Evolutionary conservation across 2,329 filamentous ascomycete species (phyloP).

Genomic region (Penicillium sp.): DNA sequence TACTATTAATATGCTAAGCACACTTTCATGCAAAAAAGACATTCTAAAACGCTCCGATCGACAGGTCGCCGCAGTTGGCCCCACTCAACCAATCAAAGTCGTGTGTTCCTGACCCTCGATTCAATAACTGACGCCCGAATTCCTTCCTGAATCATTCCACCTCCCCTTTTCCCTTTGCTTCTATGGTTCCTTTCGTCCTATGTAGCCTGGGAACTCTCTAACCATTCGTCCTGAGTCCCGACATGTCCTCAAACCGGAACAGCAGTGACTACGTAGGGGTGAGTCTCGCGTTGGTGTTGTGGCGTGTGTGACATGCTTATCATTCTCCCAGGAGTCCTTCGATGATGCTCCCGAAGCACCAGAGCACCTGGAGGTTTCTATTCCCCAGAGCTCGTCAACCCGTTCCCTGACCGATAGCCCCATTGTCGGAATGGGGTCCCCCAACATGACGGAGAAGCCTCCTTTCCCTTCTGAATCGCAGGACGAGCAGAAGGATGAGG

Average conservation of each 20-base stretch:
- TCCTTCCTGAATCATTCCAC: constrained; percentile 17
- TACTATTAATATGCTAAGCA: background rate
- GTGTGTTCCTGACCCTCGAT: constrained; percentile 18
- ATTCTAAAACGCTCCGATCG: constrained; percentile 18
- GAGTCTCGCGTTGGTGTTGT: constrained; percentile 19
- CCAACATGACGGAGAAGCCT: constrained; percentile 32
- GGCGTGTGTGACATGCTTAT: constrained; percentile 8
- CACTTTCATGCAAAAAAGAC: constrained; percentile 2
- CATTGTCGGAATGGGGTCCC: constrained; percentile 38
- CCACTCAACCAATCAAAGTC: constrained; percentile 18
- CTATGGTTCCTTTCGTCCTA: constrained; percentile 13
- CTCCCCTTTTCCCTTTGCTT: constrained; percentile 3
- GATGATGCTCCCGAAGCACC: constrained; percentile 65
- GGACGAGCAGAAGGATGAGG: constrained; percentile 22
- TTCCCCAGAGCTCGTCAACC: constrained; percentile 46
- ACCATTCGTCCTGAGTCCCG: constrained; percentile 16
- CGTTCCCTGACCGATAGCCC: constrained; percentile 56
- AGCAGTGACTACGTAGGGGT: constrained; percentile 44
- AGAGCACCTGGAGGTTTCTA: constrained; percentile 28
- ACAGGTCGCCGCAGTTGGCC: constrained; percentile 12
- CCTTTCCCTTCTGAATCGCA: constrained; percentile 26
- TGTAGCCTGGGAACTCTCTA: constrained; percentile 14
- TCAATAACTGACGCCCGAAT: constrained; percentile 17
- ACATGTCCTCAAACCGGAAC: constrained; percentile 37
- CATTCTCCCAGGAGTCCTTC: constrained; percentile 61